Evolutionary conservation across 148 eudicot genomes (phyloP).

Genomic region (Cornus kousa): DNA sequence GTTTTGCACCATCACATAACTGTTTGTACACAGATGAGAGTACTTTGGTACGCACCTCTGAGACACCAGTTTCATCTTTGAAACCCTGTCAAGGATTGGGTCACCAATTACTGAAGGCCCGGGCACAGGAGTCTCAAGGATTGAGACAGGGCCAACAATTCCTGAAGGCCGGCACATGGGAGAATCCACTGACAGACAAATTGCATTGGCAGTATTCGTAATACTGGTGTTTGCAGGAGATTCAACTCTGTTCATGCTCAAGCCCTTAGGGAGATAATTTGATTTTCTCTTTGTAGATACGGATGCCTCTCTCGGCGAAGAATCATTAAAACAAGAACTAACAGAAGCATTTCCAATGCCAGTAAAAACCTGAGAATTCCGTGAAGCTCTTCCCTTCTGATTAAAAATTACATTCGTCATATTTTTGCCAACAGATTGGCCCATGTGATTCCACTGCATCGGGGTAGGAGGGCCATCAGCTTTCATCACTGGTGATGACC

Average conservation of each 20-base stretch:
- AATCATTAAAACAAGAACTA: neutral
- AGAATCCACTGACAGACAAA: neutral
- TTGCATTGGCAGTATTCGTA: neutral
- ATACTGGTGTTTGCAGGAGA: slow-evolving; percentile 1
- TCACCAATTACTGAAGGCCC: neutral
- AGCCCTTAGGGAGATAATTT: neutral
- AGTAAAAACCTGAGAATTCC: slow-evolving; percentile 10
- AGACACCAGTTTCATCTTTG: neutral
- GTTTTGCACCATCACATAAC: neutral
- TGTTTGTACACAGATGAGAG: neutral
- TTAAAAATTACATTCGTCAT: neutral
- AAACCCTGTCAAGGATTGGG: slow-evolving; percentile 4
- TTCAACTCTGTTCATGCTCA: slow-evolving; percentile 3
- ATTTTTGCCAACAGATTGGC: neutral
- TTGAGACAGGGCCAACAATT: neutral
- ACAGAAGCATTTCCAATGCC: neutral
- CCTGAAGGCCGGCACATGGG: neutral
- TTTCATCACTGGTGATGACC: neutral
- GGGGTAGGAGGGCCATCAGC: neutral
- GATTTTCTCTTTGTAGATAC: neutral
- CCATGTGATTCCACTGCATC: neutral
- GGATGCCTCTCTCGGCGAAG: neutral
- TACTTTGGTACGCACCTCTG: neutral
- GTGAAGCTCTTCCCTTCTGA: slow-evolving; percentile 4
- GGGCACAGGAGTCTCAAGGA: neutral